Percentiles rank a stretch among this genome's conserved stretches.
Evolutionary conservation across 2,329 filamentous ascomycete species (phyloP).

Genomic region (Fusarium camptoceras): DNA sequence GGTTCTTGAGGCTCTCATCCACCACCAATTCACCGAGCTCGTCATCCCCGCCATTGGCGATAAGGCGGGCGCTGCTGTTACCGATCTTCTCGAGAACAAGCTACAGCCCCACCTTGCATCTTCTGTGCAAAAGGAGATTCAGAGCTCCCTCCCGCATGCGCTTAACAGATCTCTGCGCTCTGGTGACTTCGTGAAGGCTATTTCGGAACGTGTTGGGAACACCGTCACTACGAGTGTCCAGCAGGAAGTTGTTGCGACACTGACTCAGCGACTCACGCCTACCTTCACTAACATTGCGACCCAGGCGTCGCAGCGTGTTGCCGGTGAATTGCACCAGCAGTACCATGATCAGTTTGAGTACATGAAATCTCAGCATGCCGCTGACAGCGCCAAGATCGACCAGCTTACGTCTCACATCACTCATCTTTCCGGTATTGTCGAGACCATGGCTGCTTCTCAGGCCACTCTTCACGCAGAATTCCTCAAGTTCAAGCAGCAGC

Average conservation of each 20-base stretch:
- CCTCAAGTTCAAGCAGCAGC: slow-evolving; percentile 66
- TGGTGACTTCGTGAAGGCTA: slow-evolving; percentile 76
- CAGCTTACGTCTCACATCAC: slow-evolving; percentile 76
- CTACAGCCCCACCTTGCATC: slow-evolving; percentile 75
- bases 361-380: slow-evolving; percentile 62
- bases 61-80: slow-evolving; percentile 74
- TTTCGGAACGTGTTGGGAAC: slow-evolving; percentile 76
- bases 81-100: slow-evolving; percentile 76
- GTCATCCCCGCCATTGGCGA: slow-evolving; percentile 81
- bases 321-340: slow-evolving; percentile 75
- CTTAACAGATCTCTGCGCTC: slow-evolving; percentile 69
- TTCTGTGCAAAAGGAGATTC: slow-evolving; percentile 78
- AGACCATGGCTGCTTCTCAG: slow-evolving; percentile 76
- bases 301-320: slow-evolving; percentile 74
- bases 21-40: slow-evolving; percentile 77
- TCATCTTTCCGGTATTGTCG: slow-evolving; percentile 75
- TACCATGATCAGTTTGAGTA: slow-evolving; percentile 63
- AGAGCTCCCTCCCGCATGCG: slow-evolving; percentile 75
- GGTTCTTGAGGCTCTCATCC: slow-evolving; percentile 81
- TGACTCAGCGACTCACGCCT: slow-evolving; percentile 74
- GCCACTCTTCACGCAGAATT: slow-evolving; percentile 74
- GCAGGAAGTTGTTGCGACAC: slow-evolving; percentile 70
- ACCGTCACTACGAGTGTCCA: slow-evolving; percentile 77
- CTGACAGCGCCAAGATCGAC: slow-evolving; percentile 74
- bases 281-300: slow-evolving; percentile 73